Evolutionary conservation across 352 stramenopile species (phyloP).

Genomic region (Phytopythium oedochilum): DNA sequence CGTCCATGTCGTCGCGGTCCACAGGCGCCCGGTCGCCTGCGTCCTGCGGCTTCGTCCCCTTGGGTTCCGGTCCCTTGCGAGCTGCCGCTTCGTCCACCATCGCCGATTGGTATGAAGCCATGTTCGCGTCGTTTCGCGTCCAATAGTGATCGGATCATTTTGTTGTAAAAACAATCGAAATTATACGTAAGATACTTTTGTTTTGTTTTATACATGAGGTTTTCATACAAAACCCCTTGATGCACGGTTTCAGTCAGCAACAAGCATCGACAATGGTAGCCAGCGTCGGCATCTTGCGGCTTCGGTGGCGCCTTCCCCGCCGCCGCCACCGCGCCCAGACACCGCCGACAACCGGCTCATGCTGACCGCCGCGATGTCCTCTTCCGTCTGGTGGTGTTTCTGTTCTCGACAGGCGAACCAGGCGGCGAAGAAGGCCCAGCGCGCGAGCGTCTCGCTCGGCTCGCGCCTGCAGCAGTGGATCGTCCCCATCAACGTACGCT

Average conservation of each 20-base stretch:
- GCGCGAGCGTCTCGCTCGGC: slow-evolving; percentile 61
- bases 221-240: too few relatives aligned
- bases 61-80: background rate
- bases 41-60: background rate
- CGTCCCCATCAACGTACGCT: slow-evolving; percentile 73
- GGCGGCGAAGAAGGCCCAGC: slow-evolving; percentile 80
- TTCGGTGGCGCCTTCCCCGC: background rate
- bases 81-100: background rate
- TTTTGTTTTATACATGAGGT: too few relatives aligned
- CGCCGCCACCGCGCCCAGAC: background rate
- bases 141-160: background rate
- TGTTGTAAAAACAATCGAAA: too few relatives aligned
- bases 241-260: too few relatives aligned
- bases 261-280: too few relatives aligned
- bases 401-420: slow-evolving; percentile 61
- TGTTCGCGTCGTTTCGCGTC: slow-evolving; percentile 1
- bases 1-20: slow-evolving; percentile 62
- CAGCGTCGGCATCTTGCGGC: too few relatives aligned
- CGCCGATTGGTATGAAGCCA: too few relatives aligned
- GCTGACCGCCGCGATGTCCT: background rate
- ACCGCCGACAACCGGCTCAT: background rate
- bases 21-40: slow-evolving; percentile 91
- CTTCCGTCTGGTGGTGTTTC: background rate
- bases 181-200: too few relatives aligned
- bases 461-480: slow-evolving; percentile 75